Evolutionary conservation across 805 yeast genomes (phyloP).

Genomic region (Barnettozyma sucrosica): DNA sequence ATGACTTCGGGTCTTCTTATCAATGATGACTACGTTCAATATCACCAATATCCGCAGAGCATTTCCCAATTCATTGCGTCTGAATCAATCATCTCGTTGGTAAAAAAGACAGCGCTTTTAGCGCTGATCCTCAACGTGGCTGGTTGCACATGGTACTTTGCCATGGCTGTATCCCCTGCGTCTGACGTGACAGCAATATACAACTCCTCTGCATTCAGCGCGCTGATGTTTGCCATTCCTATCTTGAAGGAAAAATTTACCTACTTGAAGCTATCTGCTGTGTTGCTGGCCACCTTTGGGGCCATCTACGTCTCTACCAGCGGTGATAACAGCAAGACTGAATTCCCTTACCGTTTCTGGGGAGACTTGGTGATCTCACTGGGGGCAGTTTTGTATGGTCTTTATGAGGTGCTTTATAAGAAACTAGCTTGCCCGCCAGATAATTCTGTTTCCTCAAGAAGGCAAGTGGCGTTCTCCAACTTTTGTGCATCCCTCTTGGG

Average conservation of each 20-base stretch:
- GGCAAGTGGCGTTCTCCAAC: conserved; percentile 78
- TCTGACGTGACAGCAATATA: conserved; percentile 87
- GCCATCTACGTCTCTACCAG: conserved; percentile 67
- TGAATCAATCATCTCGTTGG: conserved; percentile 33
- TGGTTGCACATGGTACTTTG: conserved; percentile 80
- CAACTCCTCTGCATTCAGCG: conserved; percentile 86
- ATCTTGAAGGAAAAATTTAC: conserved; percentile 61
- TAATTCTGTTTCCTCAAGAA: conserved; percentile 50
- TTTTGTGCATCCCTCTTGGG: conserved; percentile 70
- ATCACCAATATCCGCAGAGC: conserved; percentile 14
- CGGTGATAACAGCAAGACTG: conserved; percentile 6
- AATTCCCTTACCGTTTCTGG: conserved; percentile 52
- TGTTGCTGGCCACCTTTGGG: conserved; percentile 64
- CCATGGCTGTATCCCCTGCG: conserved; percentile 76
- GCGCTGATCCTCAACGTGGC: conserved; percentile 63
- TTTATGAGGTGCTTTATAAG: conserved; percentile 81
- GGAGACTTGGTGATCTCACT: conserved; percentile 67
- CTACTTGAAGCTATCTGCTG: conserved; percentile 59
- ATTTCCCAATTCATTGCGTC: conserved; percentile 11
- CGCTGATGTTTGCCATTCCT: conserved; percentile 78
- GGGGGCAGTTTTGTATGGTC: conserved; percentile 76
- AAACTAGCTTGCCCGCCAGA: conserved; percentile 68
- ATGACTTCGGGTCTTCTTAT: conserved; percentile 27
- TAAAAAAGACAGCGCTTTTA: conserved; percentile 37
- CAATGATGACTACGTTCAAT: conserved; percentile 12